phyloP scores from a whole-genome alignment of 495 filamentous ascomycete species.

The Penicillium macrosclerotiorum region DNA sequence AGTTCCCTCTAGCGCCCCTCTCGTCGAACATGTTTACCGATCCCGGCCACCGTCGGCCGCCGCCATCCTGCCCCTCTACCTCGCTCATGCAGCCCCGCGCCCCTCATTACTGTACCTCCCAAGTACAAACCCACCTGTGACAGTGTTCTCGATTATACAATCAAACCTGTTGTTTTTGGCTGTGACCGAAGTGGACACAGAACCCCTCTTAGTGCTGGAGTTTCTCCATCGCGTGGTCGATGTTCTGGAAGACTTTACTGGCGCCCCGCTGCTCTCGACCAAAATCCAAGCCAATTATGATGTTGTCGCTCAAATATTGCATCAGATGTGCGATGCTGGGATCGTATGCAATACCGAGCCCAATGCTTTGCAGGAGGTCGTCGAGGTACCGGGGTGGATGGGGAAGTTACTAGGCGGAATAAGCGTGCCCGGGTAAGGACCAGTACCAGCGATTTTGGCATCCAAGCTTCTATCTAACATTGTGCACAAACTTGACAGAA shows the following conservation, averaged over 20 bases:
- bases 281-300: conserved; percentile 91
- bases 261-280: conserved; percentile 76
- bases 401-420: conserved; percentile 89
- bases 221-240: conserved; percentile 94
- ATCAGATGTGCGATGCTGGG: conserved; percentile 96
- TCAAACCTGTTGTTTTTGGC: conserved; percentile 85
- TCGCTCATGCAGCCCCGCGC: conserved; percentile 76
- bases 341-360: conserved; percentile 87
- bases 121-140: conserved; percentile 77
- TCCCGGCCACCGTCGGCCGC: conserved; percentile 74
- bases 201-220: conserved; percentile 92
- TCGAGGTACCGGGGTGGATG: conserved; percentile 86
- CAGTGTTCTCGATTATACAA: conserved; percentile 83
- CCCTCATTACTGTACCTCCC: conserved; percentile 84
- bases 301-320: conserved; percentile 88
- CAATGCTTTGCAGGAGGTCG: conserved; percentile 86
- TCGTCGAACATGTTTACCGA: conserved; percentile 67
- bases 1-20: conserved; percentile 49
- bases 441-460: not conserved
- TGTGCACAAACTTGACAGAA: conserved; percentile 9
- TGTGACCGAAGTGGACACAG: conserved; percentile 76
- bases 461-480: not conserved
- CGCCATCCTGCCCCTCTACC: conserved; percentile 80
- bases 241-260: conserved; percentile 91
- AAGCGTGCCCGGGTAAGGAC: conserved; percentile 67